Evolutionary conservation across 169 alveolate species (phyloP).

Genomic region (Plasmodium cynomolgi): DNA sequence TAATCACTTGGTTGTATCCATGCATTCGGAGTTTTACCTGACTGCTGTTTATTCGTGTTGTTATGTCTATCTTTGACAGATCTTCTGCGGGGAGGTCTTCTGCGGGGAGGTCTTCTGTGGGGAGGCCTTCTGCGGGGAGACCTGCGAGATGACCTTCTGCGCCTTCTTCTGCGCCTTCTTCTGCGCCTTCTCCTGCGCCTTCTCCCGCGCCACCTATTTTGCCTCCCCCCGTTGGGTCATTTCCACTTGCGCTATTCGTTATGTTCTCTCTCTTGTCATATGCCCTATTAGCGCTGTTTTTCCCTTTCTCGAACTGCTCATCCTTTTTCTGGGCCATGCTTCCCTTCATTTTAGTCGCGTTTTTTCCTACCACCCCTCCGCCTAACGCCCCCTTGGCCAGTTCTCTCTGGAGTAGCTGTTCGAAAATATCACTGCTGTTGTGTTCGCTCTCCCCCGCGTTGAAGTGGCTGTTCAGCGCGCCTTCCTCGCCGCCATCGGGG

Average conservation of each 20-base stretch:
- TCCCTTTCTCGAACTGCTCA: not conserved
- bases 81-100: not conserved
- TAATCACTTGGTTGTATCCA: conserved; percentile 42
- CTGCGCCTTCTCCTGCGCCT: conserved; percentile 1
- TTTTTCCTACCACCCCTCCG: conserved; percentile 69
- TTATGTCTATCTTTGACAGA: conserved; percentile 7
- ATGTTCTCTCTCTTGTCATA: not conserved
- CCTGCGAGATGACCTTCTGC: conserved; percentile 9
- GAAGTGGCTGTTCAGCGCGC: conserved; percentile 23
- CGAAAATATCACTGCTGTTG: conserved; percentile 61
- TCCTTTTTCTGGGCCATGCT: not conserved
- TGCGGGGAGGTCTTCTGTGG: no score
- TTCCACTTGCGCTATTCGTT: not conserved
- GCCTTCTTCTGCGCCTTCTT: not conserved
- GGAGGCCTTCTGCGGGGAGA: no score
- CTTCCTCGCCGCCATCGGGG: no score
- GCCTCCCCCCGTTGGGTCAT: not conserved
- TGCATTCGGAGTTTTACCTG: conserved; percentile 46
- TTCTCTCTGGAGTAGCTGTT: conserved; percentile 66
- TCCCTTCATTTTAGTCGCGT: conserved; percentile 16
- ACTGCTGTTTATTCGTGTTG: conserved; percentile 17
- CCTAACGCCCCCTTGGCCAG: conserved; percentile 74
- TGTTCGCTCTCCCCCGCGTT: conserved; percentile 27
- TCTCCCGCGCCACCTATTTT: not conserved
- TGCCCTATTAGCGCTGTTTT: not conserved